Base-by-base conservation (phyloP, 805 yeast species). In the Saturnispora quitensis region DNA sequence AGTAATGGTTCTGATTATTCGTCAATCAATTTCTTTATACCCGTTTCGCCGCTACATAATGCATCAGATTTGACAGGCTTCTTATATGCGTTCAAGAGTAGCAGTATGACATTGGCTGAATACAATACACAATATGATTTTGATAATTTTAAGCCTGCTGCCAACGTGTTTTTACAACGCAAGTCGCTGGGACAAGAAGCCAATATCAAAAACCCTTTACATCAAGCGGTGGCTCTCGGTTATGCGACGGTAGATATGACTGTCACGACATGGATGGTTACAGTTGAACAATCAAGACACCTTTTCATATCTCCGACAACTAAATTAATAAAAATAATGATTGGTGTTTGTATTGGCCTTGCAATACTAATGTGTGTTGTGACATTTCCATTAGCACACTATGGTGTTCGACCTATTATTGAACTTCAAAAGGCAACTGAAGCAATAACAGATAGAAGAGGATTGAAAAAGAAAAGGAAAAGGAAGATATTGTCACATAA, bases 341-440 rank as follows among this genome's bases (percentile, higher is more conserved):
- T 82, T 44, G 95, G 93, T 5, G 83, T 86, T 1, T 88, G 86
- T 24, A 70, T 89, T 38, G 95, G 86, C 1, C 79, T 86, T 20
- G 93, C 93, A 3, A 86, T 72, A 0, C 76, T 84, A 55, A 80
- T 88, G 73, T 80, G 86, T 57, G 54, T 86, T 1, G 63, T 86
- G n/a, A 87, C 96, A 1, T 77, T 89, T 63, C 90, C 93, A 5
- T 66, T 89, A 50, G 89, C 96, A 0, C 89, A 86, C 53, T 85
- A 82, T 73, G 89, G 90, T 35, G 90, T 89, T 5, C 68, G 86
- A 56, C 97, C 97, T 0, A 88, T 89, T 53, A 76, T 87, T 43
- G 76, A 82, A 53, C 72, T 89, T 43, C 89, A 86, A 60, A 80
- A 81, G 55, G 96, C 95, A 0, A 87, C 96, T 0, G 96, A 88